Conservation (phyloP, 352 stramenopile genomes). For the Elongisporangium anandrum region DNA sequence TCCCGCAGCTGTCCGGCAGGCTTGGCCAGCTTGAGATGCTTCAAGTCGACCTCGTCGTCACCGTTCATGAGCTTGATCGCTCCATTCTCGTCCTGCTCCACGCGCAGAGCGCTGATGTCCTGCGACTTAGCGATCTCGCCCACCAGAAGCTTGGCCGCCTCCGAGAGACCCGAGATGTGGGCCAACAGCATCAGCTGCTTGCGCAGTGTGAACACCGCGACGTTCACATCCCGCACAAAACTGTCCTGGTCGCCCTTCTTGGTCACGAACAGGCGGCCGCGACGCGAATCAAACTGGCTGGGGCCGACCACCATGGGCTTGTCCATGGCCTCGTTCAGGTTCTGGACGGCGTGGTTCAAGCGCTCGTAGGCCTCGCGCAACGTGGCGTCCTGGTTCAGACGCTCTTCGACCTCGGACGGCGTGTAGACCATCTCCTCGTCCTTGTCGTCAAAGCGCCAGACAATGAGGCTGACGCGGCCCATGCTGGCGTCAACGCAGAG, state of each 20-base stretch:
- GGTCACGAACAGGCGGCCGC: slow-evolving; percentile 28
- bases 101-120: slow-evolving; percentile 25
- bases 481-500: slow-evolving; percentile 9
- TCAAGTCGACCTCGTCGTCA: slow-evolving; percentile 39
- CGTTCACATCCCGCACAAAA: neutral
- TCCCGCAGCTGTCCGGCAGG: slow-evolving; percentile 39
- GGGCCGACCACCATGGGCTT: slow-evolving; percentile 20
- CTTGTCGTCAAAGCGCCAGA: slow-evolving; percentile 49
- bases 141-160: slow-evolving; percentile 35
- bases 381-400: slow-evolving; percentile 6
- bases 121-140: slow-evolving; percentile 40
- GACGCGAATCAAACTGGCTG: slow-evolving; percentile 29
- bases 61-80: slow-evolving; percentile 38
- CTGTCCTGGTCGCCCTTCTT: slow-evolving; percentile 8
- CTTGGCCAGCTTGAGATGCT: slow-evolving; percentile 37
- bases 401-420: slow-evolving; percentile 15
- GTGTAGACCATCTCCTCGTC: slow-evolving; percentile 31
- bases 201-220: slow-evolving; percentile 24
- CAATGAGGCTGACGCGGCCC: slow-evolving; percentile 19
- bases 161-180: slow-evolving; percentile 24
- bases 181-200: slow-evolving; percentile 37
- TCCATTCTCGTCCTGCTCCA: slow-evolving; percentile 33
- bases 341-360: slow-evolving; percentile 15
- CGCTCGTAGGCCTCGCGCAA: slow-evolving; percentile 25
- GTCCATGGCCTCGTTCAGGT: slow-evolving; percentile 31